Evolutionary conservation across 2,329 filamentous ascomycete species (phyloP).

Genomic region (Aureobasidium lini): DNA sequence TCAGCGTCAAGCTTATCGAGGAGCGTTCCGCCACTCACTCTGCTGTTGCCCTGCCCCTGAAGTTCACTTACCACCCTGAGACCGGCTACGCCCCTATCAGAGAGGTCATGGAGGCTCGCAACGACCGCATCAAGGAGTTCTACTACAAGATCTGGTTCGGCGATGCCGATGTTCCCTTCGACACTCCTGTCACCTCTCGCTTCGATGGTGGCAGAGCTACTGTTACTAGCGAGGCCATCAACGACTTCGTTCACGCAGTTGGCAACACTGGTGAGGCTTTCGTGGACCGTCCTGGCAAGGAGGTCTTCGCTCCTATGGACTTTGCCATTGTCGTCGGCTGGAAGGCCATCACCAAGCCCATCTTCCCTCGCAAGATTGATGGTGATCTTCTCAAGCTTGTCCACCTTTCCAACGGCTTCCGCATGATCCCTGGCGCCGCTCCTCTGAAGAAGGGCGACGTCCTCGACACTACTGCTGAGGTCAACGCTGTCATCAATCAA

Average conservation of each 20-base stretch:
- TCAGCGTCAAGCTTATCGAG: constrained; percentile 85
- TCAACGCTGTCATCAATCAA: constrained; percentile 97
- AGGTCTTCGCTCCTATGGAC: constrained; percentile 94
- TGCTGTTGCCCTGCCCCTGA: constrained; percentile 73
- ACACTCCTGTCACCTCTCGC: constrained; percentile 73
- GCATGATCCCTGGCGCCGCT: constrained; percentile 93
- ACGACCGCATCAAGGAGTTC: constrained; percentile 98
- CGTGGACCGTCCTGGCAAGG: constrained; percentile 89
- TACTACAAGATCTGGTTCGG: constrained; percentile 99
- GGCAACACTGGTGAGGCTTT: constrained; percentile 97
- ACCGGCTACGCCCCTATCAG: constrained; percentile 95
- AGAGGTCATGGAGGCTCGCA: constrained; percentile 91
- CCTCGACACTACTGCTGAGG: constrained; percentile 84
- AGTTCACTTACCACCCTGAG: constrained; percentile 91
- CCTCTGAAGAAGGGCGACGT: constrained; percentile 93
- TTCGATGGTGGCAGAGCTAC: constrained; percentile 85
- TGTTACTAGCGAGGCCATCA: constrained; percentile 87
- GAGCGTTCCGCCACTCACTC: constrained; percentile 79
- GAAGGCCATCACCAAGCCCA: constrained; percentile 98
- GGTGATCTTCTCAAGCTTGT: constrained; percentile 94
- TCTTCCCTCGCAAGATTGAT: constrained; percentile 94
- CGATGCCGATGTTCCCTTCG: constrained; percentile 72
- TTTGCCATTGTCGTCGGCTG: constrained; percentile 44
- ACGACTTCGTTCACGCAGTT: constrained; percentile 97
- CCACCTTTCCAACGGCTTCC: constrained; percentile 94